Percentiles rank a stretch among this genome's conserved stretches.
phyloP scores from a whole-genome alignment of 1,284 basidiomycete genomes.

The Melampsora larici-populina region DNA sequence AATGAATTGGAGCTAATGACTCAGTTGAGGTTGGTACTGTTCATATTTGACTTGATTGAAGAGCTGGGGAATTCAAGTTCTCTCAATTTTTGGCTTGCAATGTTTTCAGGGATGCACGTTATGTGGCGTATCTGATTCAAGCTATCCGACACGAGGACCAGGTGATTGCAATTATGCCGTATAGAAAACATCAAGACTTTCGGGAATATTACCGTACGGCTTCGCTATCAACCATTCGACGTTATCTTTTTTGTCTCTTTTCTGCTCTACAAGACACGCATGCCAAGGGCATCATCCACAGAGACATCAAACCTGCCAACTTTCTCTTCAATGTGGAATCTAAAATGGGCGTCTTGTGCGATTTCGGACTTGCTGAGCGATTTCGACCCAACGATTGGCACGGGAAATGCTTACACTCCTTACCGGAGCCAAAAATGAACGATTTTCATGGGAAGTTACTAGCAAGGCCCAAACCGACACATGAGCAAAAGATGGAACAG shows the following conservation, averaged over 20 bases:
- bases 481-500: slow-evolving; percentile 63
- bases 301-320: slow-evolving; percentile 97
- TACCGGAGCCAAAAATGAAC: slow-evolving; percentile 53
- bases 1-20: slow-evolving; percentile 95
- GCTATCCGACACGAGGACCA: slow-evolving; percentile 90
- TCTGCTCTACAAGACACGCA: slow-evolving; percentile 86
- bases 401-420: slow-evolving; percentile 49
- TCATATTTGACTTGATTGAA: neutral
- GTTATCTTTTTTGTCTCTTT: slow-evolving; percentile 88
- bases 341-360: slow-evolving; percentile 81
- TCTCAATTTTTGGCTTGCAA: neutral
- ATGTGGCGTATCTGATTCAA: slow-evolving; percentile 86
- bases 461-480: slow-evolving; percentile 63
- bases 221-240: slow-evolving; percentile 69
- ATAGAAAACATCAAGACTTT: slow-evolving; percentile 87
- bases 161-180: slow-evolving; percentile 91
- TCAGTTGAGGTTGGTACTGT: slow-evolving; percentile 58
- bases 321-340: slow-evolving; percentile 88
- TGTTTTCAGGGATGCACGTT: slow-evolving; percentile 67
- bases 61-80: neutral
- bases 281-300: slow-evolving; percentile 82
- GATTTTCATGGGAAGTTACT: slow-evolving; percentile 53
- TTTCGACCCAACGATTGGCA: slow-evolving; percentile 48
- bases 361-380: slow-evolving; percentile 84
- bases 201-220: slow-evolving; percentile 70